Percentiles rank a stretch among this genome's conserved stretches.
Evolutionary conservation across 75 land plant species (phyloP).

Genomic region (Adiantum capillusveneris): DNA sequence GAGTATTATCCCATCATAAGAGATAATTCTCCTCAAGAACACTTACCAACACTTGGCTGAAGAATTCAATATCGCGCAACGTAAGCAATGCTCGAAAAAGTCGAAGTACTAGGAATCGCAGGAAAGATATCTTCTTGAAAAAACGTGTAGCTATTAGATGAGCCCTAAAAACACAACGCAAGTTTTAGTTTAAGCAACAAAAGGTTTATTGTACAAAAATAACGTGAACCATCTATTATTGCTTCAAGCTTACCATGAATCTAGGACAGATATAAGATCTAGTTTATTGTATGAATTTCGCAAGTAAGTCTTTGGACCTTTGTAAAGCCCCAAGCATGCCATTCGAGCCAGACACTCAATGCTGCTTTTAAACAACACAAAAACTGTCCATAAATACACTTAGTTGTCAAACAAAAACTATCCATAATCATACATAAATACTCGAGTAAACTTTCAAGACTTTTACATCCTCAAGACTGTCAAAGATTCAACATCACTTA

Average conservation of each 20-base stretch:
- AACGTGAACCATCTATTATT: too few species aligned
- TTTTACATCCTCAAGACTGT: too few species aligned
- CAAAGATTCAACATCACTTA: too few species aligned
- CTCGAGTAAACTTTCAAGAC: too few species aligned
- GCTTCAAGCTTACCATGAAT: conserved; percentile 8
- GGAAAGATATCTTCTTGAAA: neutral
- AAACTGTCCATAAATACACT: too few species aligned
- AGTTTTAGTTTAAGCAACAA: too few species aligned
- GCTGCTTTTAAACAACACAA: too few species aligned
- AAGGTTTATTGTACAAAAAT: too few species aligned
- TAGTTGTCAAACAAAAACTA: too few species aligned
- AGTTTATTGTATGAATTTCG: neutral
- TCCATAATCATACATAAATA: too few species aligned
- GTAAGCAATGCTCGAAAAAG: conserved; percentile 2
- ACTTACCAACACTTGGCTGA: conserved; percentile 4
- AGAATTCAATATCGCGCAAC: conserved; percentile 7
- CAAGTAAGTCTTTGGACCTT: conserved; percentile 1
- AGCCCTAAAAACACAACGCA: neutral
- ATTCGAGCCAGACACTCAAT: neutral
- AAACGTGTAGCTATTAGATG: neutral
- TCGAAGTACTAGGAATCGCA: neutral
- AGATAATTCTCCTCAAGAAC: neutral
- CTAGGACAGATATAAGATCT: conserved; percentile 4
- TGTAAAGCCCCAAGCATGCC: conserved; percentile 8
- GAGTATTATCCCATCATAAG: neutral